Evolutionary conservation across 1,139 yeast species (phyloP), one percentile per base, ranked within the genome.

Genomic region (Magnusiomyces suaveolens): DNA sequence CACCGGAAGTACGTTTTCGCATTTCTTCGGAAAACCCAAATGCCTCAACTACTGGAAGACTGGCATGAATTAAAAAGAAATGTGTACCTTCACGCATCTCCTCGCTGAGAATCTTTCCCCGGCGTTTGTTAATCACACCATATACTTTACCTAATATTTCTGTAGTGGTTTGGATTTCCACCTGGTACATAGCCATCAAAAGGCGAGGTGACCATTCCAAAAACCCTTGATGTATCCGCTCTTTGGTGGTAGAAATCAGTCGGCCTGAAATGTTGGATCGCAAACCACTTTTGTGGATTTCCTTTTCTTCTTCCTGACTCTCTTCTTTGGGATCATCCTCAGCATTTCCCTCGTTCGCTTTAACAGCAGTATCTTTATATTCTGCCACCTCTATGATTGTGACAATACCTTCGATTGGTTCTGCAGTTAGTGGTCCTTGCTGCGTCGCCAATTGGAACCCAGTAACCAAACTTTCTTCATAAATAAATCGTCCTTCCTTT

Each of bases 1-100:
- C 95, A 54, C 99, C 99, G 0, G 96, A 87, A 0, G 98, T 90
- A 63, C 81, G 81, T 72, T 89, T 92, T 58, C 98, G 77, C 51
- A 94, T 87, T 62, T 92, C 97, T 63, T 92, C 97, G 52, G 96
- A 83, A 64, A 94, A 89, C 1, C 98, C 98, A 74, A 92, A 90
- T 0, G 97, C 96, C 67, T 92, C 97, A 16, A 87, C 85, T 18
- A 94, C 97, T 0, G 99, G 98, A 41, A 94, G 75, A 55, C 82
- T 74, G 0, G 98, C 96, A 29, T 78, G 82, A 57, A 94, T 82
- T 21, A 88, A 86, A 75, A 90, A 94, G 64, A 92, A 89, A 26
- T 97, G 96, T 0, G 98, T 92, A 16, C 98, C 98, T 67, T 94
- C 98, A 65, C 90, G 89, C 90, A 92, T 83, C 66, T 92, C 98